Conservation (phyloP, 331 rosid species). For the Pyrus hybrid region DNA sequence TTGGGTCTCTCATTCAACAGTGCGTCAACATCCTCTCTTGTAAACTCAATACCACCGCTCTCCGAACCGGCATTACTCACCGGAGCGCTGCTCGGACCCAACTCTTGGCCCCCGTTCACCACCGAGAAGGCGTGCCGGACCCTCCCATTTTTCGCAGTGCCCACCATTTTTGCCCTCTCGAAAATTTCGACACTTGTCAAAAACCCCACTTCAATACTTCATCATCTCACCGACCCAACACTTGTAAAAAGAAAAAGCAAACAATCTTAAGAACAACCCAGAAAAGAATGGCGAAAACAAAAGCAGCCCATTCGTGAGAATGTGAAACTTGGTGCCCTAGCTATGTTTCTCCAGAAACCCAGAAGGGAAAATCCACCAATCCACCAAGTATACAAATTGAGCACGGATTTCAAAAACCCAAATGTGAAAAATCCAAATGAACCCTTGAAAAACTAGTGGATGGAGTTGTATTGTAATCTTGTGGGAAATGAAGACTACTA, state of each 20-base stretch:
- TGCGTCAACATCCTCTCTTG: conserved; percentile 89
- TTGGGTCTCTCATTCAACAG: conserved; percentile 68
- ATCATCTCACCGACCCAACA: conserved; percentile 24
- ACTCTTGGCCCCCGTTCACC: conserved; percentile 73
- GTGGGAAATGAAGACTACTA: conserved; percentile 19
- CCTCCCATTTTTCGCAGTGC: conserved; percentile 78
- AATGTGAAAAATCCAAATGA: background rate
- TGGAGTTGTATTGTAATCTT: conserved; percentile 12
- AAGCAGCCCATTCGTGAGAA: background rate
- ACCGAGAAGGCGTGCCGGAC: conserved; percentile 47
- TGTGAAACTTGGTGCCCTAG: conserved; percentile 23
- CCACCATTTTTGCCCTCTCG: conserved; percentile 46
- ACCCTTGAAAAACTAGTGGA: background rate
- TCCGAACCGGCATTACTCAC: conserved; percentile 89
- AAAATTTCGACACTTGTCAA: conserved; percentile 16
- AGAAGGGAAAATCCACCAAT: background rate
- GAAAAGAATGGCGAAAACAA: conserved; percentile 1
- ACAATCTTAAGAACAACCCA: conserved; percentile 1
- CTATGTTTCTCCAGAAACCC: conserved; percentile 9
- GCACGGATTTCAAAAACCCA: conserved; percentile 17
- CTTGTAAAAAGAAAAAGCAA: conserved; percentile 6
- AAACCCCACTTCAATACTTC: conserved; percentile 32
- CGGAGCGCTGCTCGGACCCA: conserved; percentile 72
- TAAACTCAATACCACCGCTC: conserved; percentile 67
- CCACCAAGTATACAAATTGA: conserved; percentile 11